Base-by-base conservation (phyloP, 2,329 filamentous ascomycete genomes). In the Ambrosiella beaveri region DNA sequence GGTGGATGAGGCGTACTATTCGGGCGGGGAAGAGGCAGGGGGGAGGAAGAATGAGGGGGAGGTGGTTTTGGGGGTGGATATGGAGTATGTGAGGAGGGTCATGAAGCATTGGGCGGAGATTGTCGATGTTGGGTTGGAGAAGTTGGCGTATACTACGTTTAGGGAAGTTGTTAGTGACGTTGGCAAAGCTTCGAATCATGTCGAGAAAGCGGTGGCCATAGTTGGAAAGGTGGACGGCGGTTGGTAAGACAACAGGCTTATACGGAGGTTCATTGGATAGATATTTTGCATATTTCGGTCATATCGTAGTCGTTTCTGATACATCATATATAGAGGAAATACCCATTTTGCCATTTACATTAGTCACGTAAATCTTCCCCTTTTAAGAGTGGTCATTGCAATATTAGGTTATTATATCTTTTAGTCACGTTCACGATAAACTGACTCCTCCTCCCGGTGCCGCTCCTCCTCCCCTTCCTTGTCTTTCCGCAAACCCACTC, bases 91-190 rank as follows among this genome's bases (percentile, higher is more conserved):
- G 65, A 80, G 81, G 69, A 75, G 80, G 67, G 78, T 82, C 64
- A 74, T 97, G 65, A 72, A 75, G 62, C 81, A 91, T 69, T 98
- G 93, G 93, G 78, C 84, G 15, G 67, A 73, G 27, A 72, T 84
- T 61, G 90, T 88, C 58, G 80, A 79, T 57, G 81, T 95, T 63
- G 76, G 79, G 35, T 71, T 86, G 65, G 79, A 83, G 61, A 87
- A 78, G 67, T 73, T 98, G 66, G 80, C 82, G 59, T 87, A 85
- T 69, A 98, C 93, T 59, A 94, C 82, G 56, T 98, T 88, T 73
- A 82, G 93, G 62, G 84, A 90, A 70, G 91, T 98, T 19, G 84
- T 96, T 65, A 96, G 91, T 71, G 88, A 97, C 68, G 88, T 98
- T 49, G 93, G 93, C 55, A 95, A 93, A 72, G 76, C 79, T 62